Base-by-base conservation (phyloP, 176 grass and related monocot genomes). In the Phoenix roebelenii region DNA sequence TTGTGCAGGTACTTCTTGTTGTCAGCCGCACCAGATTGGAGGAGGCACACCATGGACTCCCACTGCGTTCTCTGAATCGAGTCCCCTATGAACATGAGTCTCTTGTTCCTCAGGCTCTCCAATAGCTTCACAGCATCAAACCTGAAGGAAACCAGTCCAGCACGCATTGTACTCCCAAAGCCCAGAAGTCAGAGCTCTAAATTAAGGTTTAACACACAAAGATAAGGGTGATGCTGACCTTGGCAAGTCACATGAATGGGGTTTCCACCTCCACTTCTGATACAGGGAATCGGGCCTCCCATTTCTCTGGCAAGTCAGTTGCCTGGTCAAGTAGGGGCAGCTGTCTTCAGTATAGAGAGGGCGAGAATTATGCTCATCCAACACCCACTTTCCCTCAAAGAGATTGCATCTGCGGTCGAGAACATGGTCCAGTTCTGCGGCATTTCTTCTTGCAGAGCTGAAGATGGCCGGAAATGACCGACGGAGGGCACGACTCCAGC, bases 1-100 rank as follows among this genome's bases (percentile, higher is more conserved):
- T 85, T 89, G 1, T 52, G 76, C 63, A 89, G 75, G 70, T 87
- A 89, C 64, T 90, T 90, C 74, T 90, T 90, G 56, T 65, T 79
- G 56, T 79, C 82, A 58, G 86, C 55, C 16, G 57, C 7, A 26
- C 80, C 86, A 72, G 78, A 59, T 64, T 90, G 83, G 66, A 80
- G 55, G 51, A 96, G 63, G 74, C 91, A 96, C 69, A 96, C 76
- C 86, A 96, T 90, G 5, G 91, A 96, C 72, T 96, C 91, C 91
- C 91, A 96, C 57, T 84, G 79, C 71, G 89, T 96, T 57, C 91
- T 82, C 64, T 90, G 85, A 66, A 96, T 82, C 55, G 91, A 96
- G 75, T 96, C 91, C 5, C 91, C 91, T 23, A 96, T 83, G 76
- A 96, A 96, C 86, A 96, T 87, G 22, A 96, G 44, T 50, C 86